Evolutionary conservation across 805 yeast genomes (phyloP).

Genomic region (Pichia eremophila): DNA sequence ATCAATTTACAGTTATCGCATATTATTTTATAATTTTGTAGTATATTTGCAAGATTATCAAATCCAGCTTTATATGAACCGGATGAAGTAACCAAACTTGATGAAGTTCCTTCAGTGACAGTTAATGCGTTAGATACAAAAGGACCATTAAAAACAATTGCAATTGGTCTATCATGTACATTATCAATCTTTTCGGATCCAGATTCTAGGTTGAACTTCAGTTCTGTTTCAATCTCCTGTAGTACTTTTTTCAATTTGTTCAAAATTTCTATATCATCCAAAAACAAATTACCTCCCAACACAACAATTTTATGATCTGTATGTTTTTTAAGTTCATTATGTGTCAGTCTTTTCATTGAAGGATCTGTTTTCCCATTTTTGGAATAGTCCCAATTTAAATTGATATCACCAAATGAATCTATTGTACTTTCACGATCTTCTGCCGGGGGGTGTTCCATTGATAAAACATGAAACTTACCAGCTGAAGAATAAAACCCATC

Average conservation of each 20-base stretch:
- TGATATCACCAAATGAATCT: slow-evolving; percentile 71
- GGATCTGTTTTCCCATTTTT: slow-evolving; percentile 47
- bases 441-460: slow-evolving; percentile 80
- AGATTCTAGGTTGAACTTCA: slow-evolving; percentile 17
- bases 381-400: slow-evolving; percentile 35
- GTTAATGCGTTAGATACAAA: slow-evolving; percentile 60
- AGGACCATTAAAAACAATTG: slow-evolving; percentile 76
- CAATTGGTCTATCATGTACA: slow-evolving; percentile 16
- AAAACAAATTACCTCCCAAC: slow-evolving; percentile 64
- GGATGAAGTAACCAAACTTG: slow-evolving; percentile 38
- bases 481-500: slow-evolving; percentile 78
- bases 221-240: slow-evolving; percentile 39
- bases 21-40: slow-evolving; percentile 51
- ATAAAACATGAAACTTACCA: slow-evolving; percentile 63
- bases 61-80: slow-evolving; percentile 57
- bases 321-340: slow-evolving; percentile 34
- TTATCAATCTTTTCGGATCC: slow-evolving; percentile 5
- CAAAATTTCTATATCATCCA: slow-evolving; percentile 51
- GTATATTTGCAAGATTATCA: slow-evolving; percentile 59
- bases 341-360: slow-evolving; percentile 45
- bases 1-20: slow-evolving; percentile 47
- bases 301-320: slow-evolving; percentile 52
- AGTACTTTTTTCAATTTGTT: slow-evolving; percentile 63
- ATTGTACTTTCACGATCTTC: slow-evolving; percentile 60
- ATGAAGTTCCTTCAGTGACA: slow-evolving; percentile 40